Percentiles rank a stretch among this genome's conserved stretches.
phyloP scores from a whole-genome alignment of 208 protist genomes.

The Wallacemonas sp. region DNA sequence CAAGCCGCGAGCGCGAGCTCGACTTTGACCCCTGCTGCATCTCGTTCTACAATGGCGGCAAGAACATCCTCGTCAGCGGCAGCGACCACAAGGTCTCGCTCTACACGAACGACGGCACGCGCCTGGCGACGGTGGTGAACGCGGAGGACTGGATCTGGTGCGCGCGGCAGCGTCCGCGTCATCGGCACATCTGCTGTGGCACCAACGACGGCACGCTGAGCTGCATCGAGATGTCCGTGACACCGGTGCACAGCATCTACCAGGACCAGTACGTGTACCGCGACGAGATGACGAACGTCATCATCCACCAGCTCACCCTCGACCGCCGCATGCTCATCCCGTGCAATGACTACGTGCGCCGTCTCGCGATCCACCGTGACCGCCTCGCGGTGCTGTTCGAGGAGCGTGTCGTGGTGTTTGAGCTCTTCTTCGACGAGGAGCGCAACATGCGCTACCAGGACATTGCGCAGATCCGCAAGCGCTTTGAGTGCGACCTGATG shows the following conservation, averaged over 20 bases:
- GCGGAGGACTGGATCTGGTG: slow-evolving; percentile 90
- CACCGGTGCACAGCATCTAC: slow-evolving; percentile 94
- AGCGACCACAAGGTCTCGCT: slow-evolving; percentile 92
- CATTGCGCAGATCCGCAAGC: slow-evolving; percentile 91
- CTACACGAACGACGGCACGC: slow-evolving; percentile 88
- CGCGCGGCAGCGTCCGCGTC: slow-evolving; percentile 71
- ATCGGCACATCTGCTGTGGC: slow-evolving; percentile 83
- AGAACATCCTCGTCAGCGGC: slow-evolving; percentile 94
- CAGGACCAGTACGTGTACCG: slow-evolving; percentile 95
- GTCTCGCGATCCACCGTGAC: slow-evolving; percentile 94
- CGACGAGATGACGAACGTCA: slow-evolving; percentile 95
- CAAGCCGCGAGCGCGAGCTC: slow-evolving; percentile 76
- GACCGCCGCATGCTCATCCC: slow-evolving; percentile 87
- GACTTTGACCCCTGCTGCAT: slow-evolving; percentile 95
- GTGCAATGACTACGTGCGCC: slow-evolving; percentile 95
- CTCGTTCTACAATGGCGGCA: slow-evolving; percentile 88
- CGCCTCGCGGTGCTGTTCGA: slow-evolving; percentile 94
- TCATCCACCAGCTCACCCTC: slow-evolving; percentile 94
- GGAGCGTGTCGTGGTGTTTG: slow-evolving; percentile 94
- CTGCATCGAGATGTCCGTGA: slow-evolving; percentile 85
- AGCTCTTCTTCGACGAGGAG: slow-evolving; percentile 92
- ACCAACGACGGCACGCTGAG: slow-evolving; percentile 92
- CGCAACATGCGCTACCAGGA: slow-evolving; percentile 88
- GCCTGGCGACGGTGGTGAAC: slow-evolving; percentile 71
- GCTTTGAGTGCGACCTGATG: slow-evolving; percentile 92